Percentiles rank a stretch among this genome's conserved stretches.
These are phyloP conservation scores for Kwoniella dendrophila DNA, from an alignment of 768 basidiomycete genomes.

Conservation along the genomic window DNA sequence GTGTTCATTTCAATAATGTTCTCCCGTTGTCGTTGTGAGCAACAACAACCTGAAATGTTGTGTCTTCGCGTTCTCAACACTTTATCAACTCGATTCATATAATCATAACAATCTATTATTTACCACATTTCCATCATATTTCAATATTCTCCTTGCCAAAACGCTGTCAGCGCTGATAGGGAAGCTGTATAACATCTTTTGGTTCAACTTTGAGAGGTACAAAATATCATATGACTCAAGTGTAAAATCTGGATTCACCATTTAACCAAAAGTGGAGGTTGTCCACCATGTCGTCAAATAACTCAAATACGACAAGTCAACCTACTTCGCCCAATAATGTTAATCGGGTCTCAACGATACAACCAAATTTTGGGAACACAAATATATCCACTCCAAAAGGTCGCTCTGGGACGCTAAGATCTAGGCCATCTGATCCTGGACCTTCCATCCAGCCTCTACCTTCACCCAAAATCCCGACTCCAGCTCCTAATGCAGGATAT, in stretches of 20 bases:
- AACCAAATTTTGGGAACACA: neutral
- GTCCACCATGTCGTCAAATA: slow-evolving; percentile 44
- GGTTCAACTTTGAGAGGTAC: neutral
- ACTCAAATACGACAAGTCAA: neutral
- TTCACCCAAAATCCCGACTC: neutral
- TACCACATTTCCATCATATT: neutral
- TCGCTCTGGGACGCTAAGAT: slow-evolving; percentile 30
- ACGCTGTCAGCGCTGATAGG: neutral
- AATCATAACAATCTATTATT: slow-evolving; percentile 1
- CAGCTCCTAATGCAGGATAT: neutral
- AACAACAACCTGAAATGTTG: neutral
- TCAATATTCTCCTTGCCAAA: neutral
- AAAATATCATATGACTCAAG: neutral
- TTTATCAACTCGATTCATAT: slow-evolving; percentile 12
- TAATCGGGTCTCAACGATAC: neutral
- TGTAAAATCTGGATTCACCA: neutral
- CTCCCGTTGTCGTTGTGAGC: neutral
- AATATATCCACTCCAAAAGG: neutral
- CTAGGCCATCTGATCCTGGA: slow-evolving; percentile 32
- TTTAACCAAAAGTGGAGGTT: slow-evolving; percentile 41
- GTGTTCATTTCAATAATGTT: neutral
- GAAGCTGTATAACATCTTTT: too few relatives aligned
- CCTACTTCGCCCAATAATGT: neutral
- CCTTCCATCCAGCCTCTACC: slow-evolving; percentile 3
- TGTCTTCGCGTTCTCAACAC: slow-evolving; percentile 19